These are phyloP conservation scores for Coemansia sp. DNA, from an alignment of 192 early-diverging fungal genomes.

Conservation along the genomic window DNA sequence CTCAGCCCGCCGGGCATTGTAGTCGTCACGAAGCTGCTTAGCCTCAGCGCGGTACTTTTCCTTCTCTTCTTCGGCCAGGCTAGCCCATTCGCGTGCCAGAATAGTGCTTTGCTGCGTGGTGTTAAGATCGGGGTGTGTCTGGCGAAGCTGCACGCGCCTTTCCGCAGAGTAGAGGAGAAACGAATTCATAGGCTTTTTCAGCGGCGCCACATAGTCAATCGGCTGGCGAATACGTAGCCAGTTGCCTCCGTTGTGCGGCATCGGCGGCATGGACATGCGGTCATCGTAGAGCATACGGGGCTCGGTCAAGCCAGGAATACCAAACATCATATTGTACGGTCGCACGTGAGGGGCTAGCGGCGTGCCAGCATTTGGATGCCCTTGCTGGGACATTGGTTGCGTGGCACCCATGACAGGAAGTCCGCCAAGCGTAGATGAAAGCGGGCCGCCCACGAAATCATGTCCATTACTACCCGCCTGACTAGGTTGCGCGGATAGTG, in stretches of 20 bases:
- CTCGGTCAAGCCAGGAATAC: slow-evolving; percentile 33
- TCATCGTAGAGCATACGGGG: slow-evolving; percentile 45
- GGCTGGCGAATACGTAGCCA: slow-evolving; percentile 51
- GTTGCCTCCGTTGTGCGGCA: slow-evolving; percentile 27
- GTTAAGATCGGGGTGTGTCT: slow-evolving; percentile 58
- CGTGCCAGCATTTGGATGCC: slow-evolving; percentile 11
- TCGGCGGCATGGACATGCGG: slow-evolving; percentile 31
- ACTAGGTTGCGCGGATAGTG: slow-evolving; percentile 1
- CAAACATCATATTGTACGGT: slow-evolving; percentile 50
- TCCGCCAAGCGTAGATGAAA: slow-evolving; percentile 9
- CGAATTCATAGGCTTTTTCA: slow-evolving; percentile 68
- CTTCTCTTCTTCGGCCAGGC: slow-evolving; percentile 57
- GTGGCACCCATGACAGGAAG: slow-evolving; percentile 2
- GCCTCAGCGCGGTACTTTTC: slow-evolving; percentile 58
- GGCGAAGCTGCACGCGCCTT: slow-evolving; percentile 63
- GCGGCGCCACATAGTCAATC: slow-evolving; percentile 53
- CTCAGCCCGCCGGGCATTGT: slow-evolving; percentile 56
- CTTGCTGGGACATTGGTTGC: slow-evolving; percentile 8
- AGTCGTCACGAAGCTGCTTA: slow-evolving; percentile 62
- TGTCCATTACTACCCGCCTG: slow-evolving; percentile 5
- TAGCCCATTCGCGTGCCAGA: slow-evolving; percentile 68
- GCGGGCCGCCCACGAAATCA: slow-evolving; percentile 18
- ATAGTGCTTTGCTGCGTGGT: slow-evolving; percentile 67
- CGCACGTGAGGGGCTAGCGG: slow-evolving; percentile 22
- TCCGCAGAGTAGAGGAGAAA: slow-evolving; percentile 67